A percentile compares a stretch with the other conserved stretches of the same genome.
Conservation (phyloP, 2,329 filamentous ascomycete genomes). For the Fusarium sp. region DNA sequence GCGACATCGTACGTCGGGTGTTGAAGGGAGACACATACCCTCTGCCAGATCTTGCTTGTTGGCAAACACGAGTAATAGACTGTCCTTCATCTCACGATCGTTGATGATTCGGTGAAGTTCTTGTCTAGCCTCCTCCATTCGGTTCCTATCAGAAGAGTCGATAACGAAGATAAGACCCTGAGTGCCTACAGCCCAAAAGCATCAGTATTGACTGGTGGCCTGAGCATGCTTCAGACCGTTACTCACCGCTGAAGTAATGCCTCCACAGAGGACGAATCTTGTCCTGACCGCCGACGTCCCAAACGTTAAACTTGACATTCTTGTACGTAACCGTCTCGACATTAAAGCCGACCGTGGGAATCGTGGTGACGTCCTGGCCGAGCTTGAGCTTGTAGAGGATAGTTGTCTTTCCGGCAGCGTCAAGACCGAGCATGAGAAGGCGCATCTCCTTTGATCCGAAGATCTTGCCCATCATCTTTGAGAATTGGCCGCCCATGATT, state of each 20-base stretch:
- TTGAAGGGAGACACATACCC: conserved; percentile 55
- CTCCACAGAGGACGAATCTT: conserved; percentile 98
- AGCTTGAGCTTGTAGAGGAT: conserved; percentile 99
- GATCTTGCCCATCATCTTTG: conserved; percentile 97
- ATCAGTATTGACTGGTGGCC: background rate
- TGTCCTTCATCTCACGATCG: conserved; percentile 97
- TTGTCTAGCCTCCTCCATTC: conserved; percentile 91
- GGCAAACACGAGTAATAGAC: conserved; percentile 91
- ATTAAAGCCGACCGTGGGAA: conserved; percentile 98
- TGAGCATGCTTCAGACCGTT: background rate
- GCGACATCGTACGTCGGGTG: background rate
- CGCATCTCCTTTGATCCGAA: conserved; percentile 99
- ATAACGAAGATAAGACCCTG: conserved; percentile 99
- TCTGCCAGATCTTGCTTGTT: conserved; percentile 97
- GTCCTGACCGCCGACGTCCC: conserved; percentile 98
- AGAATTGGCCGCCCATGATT: conserved; percentile 90
- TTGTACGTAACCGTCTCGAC: conserved; percentile 99
- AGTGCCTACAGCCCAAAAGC: conserved; percentile 67
- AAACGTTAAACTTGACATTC: conserved; percentile 99
- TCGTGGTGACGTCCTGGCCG: conserved; percentile 96
- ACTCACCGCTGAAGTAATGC: conserved; percentile 88
- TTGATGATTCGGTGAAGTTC: conserved; percentile 98
- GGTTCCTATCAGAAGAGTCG: conserved; percentile 89
- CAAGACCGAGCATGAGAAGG: conserved; percentile 95
- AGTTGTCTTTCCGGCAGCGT: conserved; percentile 98